Evolutionary conservation across 176 grass and related monocot genomes (phyloP).

Genomic region (Calamus simplicifolius): DNA sequence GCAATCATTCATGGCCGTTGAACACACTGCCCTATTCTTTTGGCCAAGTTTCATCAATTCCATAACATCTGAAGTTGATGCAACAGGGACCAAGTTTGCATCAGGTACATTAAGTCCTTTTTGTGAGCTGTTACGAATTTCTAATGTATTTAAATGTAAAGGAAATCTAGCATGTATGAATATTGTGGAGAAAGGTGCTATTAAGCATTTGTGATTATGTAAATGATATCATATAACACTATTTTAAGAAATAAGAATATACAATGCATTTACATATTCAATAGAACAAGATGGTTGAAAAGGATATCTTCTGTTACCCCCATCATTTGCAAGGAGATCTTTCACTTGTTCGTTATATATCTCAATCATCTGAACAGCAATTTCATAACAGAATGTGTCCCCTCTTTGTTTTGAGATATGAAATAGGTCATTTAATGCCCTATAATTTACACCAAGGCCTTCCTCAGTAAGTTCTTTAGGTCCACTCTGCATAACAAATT

Average conservation of each 20-base stretch:
- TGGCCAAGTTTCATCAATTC: slow-evolving; percentile 87
- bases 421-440: slow-evolving; percentile 90
- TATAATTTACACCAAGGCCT: slow-evolving; percentile 84
- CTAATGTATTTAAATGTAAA: slow-evolving; percentile 73
- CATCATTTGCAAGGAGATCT: slow-evolving; percentile 82
- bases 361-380: slow-evolving; percentile 94
- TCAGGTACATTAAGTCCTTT: slow-evolving; percentile 73
- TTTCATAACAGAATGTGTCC: slow-evolving; percentile 72
- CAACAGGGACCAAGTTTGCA: slow-evolving; percentile 62
- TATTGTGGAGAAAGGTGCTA: slow-evolving; percentile 6
- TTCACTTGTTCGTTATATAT: slow-evolving; percentile 98
- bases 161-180: slow-evolving; percentile 26
- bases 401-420: slow-evolving; percentile 50
- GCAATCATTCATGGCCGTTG: slow-evolving; percentile 89
- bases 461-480: slow-evolving; percentile 72
- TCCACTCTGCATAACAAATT: slow-evolving; percentile 50
- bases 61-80: slow-evolving; percentile 65
- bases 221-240: too few relatives aligned
- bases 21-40: slow-evolving; percentile 70
- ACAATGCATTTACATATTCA: not conserved
- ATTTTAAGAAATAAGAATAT: too few relatives aligned
- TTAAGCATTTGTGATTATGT: too few relatives aligned
- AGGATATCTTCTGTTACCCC: slow-evolving; percentile 92
- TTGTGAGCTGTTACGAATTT: slow-evolving; percentile 73
- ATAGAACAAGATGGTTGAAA: slow-evolving; percentile 18